phyloP scores from a whole-genome alignment of 345 rosid species.

The Arabis hirsuta region DNA sequence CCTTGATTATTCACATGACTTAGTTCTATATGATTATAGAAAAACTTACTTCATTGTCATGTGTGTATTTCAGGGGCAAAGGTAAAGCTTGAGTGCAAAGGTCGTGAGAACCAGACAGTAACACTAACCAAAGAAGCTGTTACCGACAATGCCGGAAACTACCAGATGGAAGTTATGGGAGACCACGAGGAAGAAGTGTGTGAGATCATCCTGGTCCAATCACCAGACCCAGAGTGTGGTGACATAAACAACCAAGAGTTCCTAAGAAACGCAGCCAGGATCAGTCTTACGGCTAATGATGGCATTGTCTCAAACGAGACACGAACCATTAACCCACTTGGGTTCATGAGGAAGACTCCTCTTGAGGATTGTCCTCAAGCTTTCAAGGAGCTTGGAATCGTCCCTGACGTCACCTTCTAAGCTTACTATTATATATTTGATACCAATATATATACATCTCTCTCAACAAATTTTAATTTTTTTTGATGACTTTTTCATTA shows the following conservation, averaged over 20 bases:
- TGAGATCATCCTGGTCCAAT: conserved; percentile 52
- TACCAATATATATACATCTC: not conserved
- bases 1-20: too few relatives aligned
- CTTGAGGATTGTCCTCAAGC: conserved; percentile 52
- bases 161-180: conserved; percentile 56
- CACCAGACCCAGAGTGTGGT: conserved; percentile 55
- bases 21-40: not conserved
- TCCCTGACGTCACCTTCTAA: conserved; percentile 39
- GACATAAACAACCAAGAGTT: conserved; percentile 47
- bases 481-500: not conserved
- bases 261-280: conserved; percentile 50
- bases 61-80: conserved; percentile 49
- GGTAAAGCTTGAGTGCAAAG: conserved; percentile 65
- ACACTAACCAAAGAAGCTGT: conserved; percentile 48
- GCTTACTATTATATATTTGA: not conserved
- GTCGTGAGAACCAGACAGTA: conserved; percentile 44
- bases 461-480: not conserved
- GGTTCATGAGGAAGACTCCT: conserved; percentile 57
- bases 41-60: not conserved
- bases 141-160: conserved; percentile 52
- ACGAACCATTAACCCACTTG: conserved; percentile 63
- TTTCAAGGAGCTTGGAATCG: conserved; percentile 64
- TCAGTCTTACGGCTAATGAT: conserved; percentile 56
- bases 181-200: conserved; percentile 77
- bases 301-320: conserved; percentile 51